Conservation (phyloP, 176 grass and related monocot genomes). For the Ananas comosus region DNA sequence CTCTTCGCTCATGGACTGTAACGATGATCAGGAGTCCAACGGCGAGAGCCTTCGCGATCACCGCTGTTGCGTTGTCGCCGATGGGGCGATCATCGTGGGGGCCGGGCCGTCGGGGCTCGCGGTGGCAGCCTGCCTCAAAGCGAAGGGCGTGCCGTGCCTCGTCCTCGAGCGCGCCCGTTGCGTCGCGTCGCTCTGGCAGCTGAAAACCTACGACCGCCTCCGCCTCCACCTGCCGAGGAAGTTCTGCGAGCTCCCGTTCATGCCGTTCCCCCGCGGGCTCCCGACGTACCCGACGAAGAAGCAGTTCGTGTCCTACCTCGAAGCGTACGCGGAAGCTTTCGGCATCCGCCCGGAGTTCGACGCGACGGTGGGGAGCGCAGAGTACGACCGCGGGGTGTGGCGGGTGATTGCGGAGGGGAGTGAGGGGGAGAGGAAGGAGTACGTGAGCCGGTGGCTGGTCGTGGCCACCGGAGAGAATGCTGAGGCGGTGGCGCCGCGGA, state of each 20-base stretch:
- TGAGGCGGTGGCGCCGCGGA: constrained; percentile 6
- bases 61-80: background rate
- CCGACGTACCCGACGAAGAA: constrained; percentile 23
- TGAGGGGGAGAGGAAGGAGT: background rate
- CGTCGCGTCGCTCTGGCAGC: constrained; percentile 28
- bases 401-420: background rate
- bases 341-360: constrained; percentile 3
- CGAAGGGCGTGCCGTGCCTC: constrained; percentile 6
- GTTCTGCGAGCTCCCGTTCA: constrained; percentile 25
- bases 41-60: background rate
- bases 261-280: constrained; percentile 16
- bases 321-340: constrained; percentile 13
- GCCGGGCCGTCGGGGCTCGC: constrained; percentile 22
- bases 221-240: constrained; percentile 28
- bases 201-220: constrained; percentile 30
- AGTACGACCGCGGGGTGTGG: constrained; percentile 12
- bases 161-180: constrained; percentile 21
- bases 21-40: background rate
- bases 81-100: constrained; percentile 23
- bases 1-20: background rate
- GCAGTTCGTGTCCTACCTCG: constrained; percentile 25
- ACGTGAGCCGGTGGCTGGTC: constrained; percentile 20
- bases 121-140: constrained; percentile 12
- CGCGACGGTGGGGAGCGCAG: constrained; percentile 10
- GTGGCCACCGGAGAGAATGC: constrained; percentile 34